Evolutionary conservation across 2,329 filamentous ascomycete species (phyloP).

Genomic region (Colletotrichum chrysophilum): DNA sequence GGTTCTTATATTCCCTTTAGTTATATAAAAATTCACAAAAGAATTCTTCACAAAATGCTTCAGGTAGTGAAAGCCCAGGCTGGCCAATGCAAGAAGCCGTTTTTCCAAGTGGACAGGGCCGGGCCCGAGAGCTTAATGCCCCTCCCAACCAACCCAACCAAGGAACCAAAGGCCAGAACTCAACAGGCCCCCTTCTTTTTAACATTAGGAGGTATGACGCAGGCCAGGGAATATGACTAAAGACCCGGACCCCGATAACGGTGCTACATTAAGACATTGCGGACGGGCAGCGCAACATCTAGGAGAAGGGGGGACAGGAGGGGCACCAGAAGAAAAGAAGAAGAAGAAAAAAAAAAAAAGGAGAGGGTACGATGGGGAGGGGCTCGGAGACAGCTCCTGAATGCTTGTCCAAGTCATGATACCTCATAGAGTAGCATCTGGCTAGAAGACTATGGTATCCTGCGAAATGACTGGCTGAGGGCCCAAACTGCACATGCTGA

Average conservation of each 20-base stretch:
- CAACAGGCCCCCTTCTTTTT: neutral
- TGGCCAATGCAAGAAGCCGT: constrained; percentile 9
- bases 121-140: constrained; percentile 15
- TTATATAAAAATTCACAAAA: too few relatives aligned
- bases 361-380: neutral
- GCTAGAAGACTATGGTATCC: neutral
- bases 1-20: too few relatives aligned
- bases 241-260: neutral
- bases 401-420: neutral
- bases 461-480: constrained; percentile 8
- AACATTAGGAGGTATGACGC: neutral
- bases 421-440: neutral
- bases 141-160: neutral
- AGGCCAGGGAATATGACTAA: neutral
- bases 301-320: neutral
- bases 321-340: neutral
- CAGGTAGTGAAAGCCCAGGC: neutral
- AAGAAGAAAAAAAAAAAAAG: neutral
- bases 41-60: neutral
- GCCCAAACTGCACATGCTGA: neutral
- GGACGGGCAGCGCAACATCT: neutral
- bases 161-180: neutral
- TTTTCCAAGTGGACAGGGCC: neutral
- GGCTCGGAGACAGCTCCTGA: neutral
- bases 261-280: neutral